Evolutionary conservation across 306 rosid species (phyloP), one percentile per base, ranked within the genome.

Genomic region (Castanea mollissima): DNA sequence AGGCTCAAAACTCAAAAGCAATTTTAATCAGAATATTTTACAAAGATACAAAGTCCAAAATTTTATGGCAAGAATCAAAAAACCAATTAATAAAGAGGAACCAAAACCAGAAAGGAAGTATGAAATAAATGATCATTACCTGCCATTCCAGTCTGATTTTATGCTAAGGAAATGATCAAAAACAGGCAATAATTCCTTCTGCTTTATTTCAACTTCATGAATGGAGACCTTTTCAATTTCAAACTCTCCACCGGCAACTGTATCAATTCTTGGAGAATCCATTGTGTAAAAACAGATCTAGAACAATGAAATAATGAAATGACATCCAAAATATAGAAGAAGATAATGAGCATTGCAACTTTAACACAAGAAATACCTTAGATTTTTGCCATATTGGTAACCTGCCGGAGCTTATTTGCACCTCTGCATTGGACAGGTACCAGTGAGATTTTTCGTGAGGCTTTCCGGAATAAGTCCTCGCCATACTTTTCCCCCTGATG

Each of bases 351-450:
- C 69, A 79, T 76, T 32, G 67, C 69, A 79, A 73, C 56, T 69
- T 55, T 54, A 32, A 72, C 57, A 82, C 25, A 76, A 65, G 52
- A 79, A 74, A 70, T 89, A 92, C 98, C 96, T 89, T 90, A 21
- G 97, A 88, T 81, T 90, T 92, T 75, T 94, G 88, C 97, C 96
- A 94, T 71, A 94, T 80, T 41, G 92, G 92, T 63, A 90, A 58
- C 82, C 92, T 92, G 79, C 91, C 85, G 77, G 88, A 89, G 82
- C 81, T 88, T 60, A 89, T 79, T 81, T 90, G 98, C 86, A 94
- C 90, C 93, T 94, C 98, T 10, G 96, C 97, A 78, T 94, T 92
- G 13, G 98, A 94, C 49, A 94, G 69, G 83, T 89, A 86, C 87
- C 92, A 77, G 75, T 82, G 91, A 72, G 85, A 94, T 78, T 74